Base-by-base conservation (phyloP, 225 moss, liverwort and hornwort species). In the Climacium dendroides region DNA sequence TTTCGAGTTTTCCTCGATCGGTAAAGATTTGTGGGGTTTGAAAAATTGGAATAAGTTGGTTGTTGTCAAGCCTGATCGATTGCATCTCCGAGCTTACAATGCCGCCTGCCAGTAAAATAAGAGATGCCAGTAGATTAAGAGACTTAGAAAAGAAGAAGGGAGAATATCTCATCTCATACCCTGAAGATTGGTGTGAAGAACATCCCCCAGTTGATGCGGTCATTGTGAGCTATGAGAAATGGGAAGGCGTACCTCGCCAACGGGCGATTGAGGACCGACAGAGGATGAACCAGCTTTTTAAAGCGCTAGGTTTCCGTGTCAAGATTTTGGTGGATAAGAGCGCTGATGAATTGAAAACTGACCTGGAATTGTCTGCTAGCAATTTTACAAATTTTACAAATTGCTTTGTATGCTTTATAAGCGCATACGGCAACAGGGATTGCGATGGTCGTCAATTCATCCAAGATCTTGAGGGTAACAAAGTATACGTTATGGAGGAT, bases 381-480 rank as follows among this genome's bases (percentile, higher is more conserved):
- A 80, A 29, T 5, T 11, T 1, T 32, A 37, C 13, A 4, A 32
- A 63, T 12, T 2, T 15, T 55, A 26, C 74, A 39, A 60, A 85
- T 35, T 84, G 87, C 87, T 89, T 93, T 61, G 89, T 87, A 29
- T 91, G 91, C 87, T 91, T 88, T 88, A 83, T 93, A 57, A 93
- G 81, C 55, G 91, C 87, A 47, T 85, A 86, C 71, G 91, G 83
- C 26, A 25, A 75, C 88, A 89, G 57, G 12, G 83, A 63, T 41
- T 13, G 43, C 10, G 87, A 90, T 79, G 84, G 74, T 60, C 88
- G 78, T 52, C 85, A 78, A 58, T 91, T 93, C 48, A 86, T 93
- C 75, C 52, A 28, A n/a, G 92, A 89, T 71, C 80, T 79, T 1
- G 79, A 63, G 52, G 91, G 84, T 58, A 20, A 63, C 63, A 83